Base-by-base conservation (phyloP, 2,329 filamentous ascomycete genomes). In the Epichloe elymi region DNA sequence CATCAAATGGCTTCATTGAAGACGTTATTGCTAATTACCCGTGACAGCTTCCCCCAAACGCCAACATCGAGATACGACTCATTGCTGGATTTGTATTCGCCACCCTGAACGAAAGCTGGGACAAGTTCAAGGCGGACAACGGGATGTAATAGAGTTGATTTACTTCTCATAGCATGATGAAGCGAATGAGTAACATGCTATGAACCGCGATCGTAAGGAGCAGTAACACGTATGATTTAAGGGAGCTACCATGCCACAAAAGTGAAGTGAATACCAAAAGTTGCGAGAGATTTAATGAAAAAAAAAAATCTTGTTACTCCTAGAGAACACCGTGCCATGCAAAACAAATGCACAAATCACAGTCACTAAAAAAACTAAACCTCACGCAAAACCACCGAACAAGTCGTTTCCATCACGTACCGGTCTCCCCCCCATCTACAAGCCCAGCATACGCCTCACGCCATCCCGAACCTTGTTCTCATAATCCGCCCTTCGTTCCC, bases 401-500 rank as follows among this genome's bases (percentile, higher is more conserved):
- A 19, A 39, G 7, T 39, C 38, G 38, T 10, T 10, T 39, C 38
- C 8, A 39, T 10, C 10, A 30, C 8, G 30, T 30, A 26, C 30
- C 8, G 0, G 6, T 5, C 38, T 8, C 38, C 15, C 38, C 15
- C 15, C n/a, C n/a, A 7, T 15, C 43, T 50, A 89, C 59, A 95
- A 68, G 1, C 89, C 89, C 60, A 95, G 67, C 65, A 84, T 86
- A 62, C 80, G 79, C 63, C 86, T 77, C 40, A 96, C 90, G 56
- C 88, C 86, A 54, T 87, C 84, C 60, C 86, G 78, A 38, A 98
- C 93, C 67, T 83, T 83, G 64, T 79, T 78, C 71, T 96, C 90
- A 70, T 96, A 98, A 65, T 94, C 87, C 19, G 71, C 63, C 57
- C 89, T 79, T 55, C 83, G 75, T 61, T 96, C 90, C 55, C 91